These are phyloP conservation scores for Chlamydomonas reinhardtii DNA, from an alignment of 163 green algal species.

Conservation along the genomic window DNA sequence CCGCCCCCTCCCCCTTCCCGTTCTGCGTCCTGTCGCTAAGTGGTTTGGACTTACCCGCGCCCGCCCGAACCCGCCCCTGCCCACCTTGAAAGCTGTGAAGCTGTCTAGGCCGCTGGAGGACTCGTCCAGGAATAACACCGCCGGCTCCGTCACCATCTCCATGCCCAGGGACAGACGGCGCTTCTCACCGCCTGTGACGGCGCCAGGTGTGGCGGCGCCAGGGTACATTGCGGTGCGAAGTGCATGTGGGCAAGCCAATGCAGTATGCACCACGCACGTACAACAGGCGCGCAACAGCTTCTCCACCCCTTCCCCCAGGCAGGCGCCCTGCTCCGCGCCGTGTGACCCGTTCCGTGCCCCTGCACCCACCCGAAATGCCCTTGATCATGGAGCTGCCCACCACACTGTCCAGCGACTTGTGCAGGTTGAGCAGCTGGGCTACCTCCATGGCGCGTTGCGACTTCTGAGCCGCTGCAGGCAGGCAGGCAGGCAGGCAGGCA, in stretches of 20 bases:
- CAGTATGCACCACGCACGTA: neutral
- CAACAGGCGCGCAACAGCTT: too few species aligned
- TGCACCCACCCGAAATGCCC: slow-evolving; percentile 28
- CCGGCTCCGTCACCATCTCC: slow-evolving; percentile 72
- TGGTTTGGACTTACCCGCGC: too few species aligned
- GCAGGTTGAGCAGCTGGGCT: slow-evolving; percentile 37
- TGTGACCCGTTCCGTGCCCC: too few species aligned
- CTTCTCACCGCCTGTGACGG: slow-evolving; percentile 48
- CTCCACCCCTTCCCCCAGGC: too few species aligned
- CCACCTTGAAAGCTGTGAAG: slow-evolving; percentile 52
- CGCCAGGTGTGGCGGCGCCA: neutral
- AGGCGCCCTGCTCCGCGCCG: too few species aligned
- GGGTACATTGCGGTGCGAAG: neutral
- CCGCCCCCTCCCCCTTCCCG: too few species aligned
- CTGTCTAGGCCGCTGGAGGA: slow-evolving; percentile 56
- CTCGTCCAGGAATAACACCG: slow-evolving; percentile 76
- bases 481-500: neutral
- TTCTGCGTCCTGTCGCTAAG: too few species aligned
- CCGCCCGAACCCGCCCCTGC: too few species aligned
- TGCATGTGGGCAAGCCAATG: neutral
- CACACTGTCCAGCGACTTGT: slow-evolving; percentile 34
- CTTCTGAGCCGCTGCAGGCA: slow-evolving; percentile 12
- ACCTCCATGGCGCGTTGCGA: slow-evolving; percentile 23
- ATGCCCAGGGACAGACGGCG: slow-evolving; percentile 70
- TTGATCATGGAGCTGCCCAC: slow-evolving; percentile 36